Percentiles rank a stretch among this genome's conserved stretches.
Conservation (phyloP, 768 basidiomycete species). For the Calvatia gigantea region DNA sequence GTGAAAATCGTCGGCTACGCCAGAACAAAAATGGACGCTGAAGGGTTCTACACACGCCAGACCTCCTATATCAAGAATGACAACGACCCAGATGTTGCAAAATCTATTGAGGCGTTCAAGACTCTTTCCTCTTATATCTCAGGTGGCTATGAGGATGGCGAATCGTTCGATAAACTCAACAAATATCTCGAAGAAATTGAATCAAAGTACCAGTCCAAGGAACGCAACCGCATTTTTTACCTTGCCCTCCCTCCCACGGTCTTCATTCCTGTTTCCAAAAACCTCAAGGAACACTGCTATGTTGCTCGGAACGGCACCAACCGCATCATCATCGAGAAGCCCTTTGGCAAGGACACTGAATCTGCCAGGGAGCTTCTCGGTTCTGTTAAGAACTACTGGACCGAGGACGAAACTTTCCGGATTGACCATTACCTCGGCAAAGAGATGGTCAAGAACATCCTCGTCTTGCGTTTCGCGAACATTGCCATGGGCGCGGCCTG, state of each 20-base stretch:
- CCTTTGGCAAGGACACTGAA: slow-evolving; percentile 93
- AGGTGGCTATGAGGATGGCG: slow-evolving; percentile 84
- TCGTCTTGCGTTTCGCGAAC: slow-evolving; percentile 95
- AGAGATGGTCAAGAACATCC: slow-evolving; percentile 99
- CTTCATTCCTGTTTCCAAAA: slow-evolving; percentile 84
- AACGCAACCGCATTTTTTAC: slow-evolving; percentile 87
- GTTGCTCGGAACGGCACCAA: slow-evolving; percentile 63
- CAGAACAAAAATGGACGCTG: slow-evolving; percentile 87
- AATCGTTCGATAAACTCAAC: slow-evolving; percentile 75
- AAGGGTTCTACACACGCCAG: slow-evolving; percentile 81
- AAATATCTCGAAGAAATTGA: slow-evolving; percentile 79
- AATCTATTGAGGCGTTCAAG: slow-evolving; percentile 82
- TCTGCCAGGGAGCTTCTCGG: slow-evolving; percentile 76
- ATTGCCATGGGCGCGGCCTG: slow-evolving; percentile 83
- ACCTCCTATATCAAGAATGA: slow-evolving; percentile 85
- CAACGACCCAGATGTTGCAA: slow-evolving; percentile 52
- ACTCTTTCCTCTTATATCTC: slow-evolving; percentile 74
- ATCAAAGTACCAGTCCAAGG: slow-evolving; percentile 55
- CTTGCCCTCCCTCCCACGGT: slow-evolving; percentile 97
- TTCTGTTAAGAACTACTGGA: slow-evolving; percentile 84
- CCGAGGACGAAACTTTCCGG: slow-evolving; percentile 96
- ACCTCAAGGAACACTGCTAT: slow-evolving; percentile 83
- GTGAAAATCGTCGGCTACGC: slow-evolving; percentile 95
- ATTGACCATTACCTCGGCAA: slow-evolving; percentile 99
- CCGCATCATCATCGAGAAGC: slow-evolving; percentile 97